Percentiles rank a stretch among this genome's conserved stretches.
These are phyloP conservation scores for Ogataea hybrid DNA, from an alignment of 1,139 yeast genomes.

Conservation along the genomic window DNA sequence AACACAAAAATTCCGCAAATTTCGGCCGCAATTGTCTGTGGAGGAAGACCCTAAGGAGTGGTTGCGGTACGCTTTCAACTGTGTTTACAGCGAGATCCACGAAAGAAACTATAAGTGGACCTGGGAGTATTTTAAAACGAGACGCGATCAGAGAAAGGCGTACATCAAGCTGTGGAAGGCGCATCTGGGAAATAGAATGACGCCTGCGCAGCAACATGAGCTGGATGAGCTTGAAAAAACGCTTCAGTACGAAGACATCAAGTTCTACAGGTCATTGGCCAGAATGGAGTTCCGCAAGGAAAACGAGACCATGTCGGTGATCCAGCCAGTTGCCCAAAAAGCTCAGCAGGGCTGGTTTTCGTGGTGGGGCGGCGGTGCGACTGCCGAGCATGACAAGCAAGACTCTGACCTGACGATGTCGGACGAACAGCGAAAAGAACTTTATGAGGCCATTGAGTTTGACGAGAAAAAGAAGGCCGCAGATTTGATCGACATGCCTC, in stretches of 20 bases:
- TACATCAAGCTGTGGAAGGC: conserved; percentile 74
- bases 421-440: too few relatives aligned
- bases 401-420: too few relatives aligned
- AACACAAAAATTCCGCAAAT: conserved; percentile 70
- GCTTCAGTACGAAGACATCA: conserved; percentile 73
- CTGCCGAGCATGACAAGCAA: too few relatives aligned
- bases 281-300: conserved; percentile 63
- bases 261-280: conserved; percentile 81
- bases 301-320: conserved; percentile 28
- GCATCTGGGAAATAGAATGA: conserved; percentile 33
- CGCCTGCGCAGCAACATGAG: conserved; percentile 38
- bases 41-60: conserved; percentile 73
- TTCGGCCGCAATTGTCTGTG: conserved; percentile 62
- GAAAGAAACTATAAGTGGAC: conserved; percentile 81
- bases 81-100: conserved; percentile 76
- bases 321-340: conserved; percentile 7
- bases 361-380: too few relatives aligned
- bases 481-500: too few relatives aligned
- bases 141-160: conserved; percentile 68
- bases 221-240: conserved; percentile 56
- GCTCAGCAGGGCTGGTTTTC: conserved; percentile 34
- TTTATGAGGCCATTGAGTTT: too few relatives aligned
- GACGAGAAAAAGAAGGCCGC: too few relatives aligned
- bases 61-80: conserved; percentile 76
- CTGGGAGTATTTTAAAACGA: conserved; percentile 74